Evolutionary conservation across 2,329 filamentous ascomycete genomes (phyloP).

Genomic region (Beauveria sp.): DNA sequence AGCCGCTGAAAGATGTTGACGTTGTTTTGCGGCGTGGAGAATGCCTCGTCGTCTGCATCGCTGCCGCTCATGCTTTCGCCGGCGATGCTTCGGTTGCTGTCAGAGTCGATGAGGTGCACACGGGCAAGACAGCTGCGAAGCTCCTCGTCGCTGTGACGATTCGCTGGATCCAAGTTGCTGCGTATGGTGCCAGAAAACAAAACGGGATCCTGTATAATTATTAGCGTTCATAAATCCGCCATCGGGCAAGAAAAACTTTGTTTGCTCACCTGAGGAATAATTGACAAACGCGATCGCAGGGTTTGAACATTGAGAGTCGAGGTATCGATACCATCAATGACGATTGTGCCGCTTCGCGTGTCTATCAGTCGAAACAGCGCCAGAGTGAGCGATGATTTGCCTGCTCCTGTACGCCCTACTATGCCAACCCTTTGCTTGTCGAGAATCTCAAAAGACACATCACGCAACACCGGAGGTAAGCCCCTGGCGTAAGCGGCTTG

Average conservation of each 20-base stretch:
- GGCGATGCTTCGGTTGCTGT: constrained; percentile 17
- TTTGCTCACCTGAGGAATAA: constrained; percentile 54
- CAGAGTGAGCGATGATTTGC: constrained; percentile 70
- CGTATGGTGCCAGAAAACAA: constrained; percentile 73
- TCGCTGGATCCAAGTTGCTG: constrained; percentile 62
- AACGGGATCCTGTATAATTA: constrained; percentile 52
- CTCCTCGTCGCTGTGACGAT: constrained; percentile 48
- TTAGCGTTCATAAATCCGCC: constrained; percentile 23
- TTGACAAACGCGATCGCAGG: constrained; percentile 65
- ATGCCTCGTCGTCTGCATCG: constrained; percentile 29
- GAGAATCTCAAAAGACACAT: constrained; percentile 59
- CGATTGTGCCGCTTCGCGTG: constrained; percentile 54
- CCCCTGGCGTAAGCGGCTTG: constrained; percentile 65
- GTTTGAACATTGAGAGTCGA: constrained; percentile 62
- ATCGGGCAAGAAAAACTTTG: not conserved
- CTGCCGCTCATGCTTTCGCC: constrained; percentile 23
- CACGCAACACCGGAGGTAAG: constrained; percentile 61
- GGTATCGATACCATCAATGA: constrained; percentile 68
- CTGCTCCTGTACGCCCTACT: constrained; percentile 69
- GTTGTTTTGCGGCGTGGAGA: constrained; percentile 18
- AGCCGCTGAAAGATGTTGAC: constrained; percentile 49
- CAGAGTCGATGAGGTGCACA: constrained; percentile 47
- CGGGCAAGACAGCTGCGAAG: constrained; percentile 43
- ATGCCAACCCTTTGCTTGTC: constrained; percentile 66
- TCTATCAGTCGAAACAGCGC: constrained; percentile 73